Base-by-base conservation (phyloP, 1,139 yeast genomes). In the Pneumocystis murina region DNA sequence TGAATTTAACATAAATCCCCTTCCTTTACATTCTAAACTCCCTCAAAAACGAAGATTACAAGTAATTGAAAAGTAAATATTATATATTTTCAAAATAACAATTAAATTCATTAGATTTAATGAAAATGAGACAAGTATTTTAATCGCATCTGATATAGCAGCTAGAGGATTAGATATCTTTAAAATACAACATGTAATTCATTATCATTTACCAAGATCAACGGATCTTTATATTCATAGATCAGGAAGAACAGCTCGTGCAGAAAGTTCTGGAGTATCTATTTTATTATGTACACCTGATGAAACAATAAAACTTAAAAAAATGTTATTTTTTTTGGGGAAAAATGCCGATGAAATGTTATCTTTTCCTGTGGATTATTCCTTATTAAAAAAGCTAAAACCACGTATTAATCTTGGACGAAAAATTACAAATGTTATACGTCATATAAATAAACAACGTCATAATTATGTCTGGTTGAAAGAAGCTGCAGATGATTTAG, bases 181-280 rank as follows among this genome's bases (percentile, higher is more conserved):
- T 1, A 81, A 82, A 61, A 91, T 94, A 63, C 87, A 90, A 71
- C 98, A 92, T 73, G 98, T 94, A 59, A 89, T 92, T 16, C 98
- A 92, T 73, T 92, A 92, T 72, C 97, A 92, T 75, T 79, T 94
- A 67, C 98, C 99, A 12, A 80, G 97, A 68, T 81, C 95, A 10
- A 97, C 97, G 0, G 98, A 94, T 73, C 84, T 90, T 64, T 92
- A 92, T 72, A 85, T 92, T 68, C 99, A 92, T 75, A 82, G 99
- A 74, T 88, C 97, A 1, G 99, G 99, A 67, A 84, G 99, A 80
- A 94, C 98, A 28, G 98, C 96, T 0, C 86, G 99, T 79, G 97
- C 95, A 1, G 92, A 94, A 0, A 82, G 81, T 63, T 94, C 88
- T 72, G 99, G 99, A 78, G 96, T 92, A 24, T 86, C 97, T 1